phyloP scores from a whole-genome alignment of 164 flowering plant species.

The Chimonanthus salicifolius region DNA sequence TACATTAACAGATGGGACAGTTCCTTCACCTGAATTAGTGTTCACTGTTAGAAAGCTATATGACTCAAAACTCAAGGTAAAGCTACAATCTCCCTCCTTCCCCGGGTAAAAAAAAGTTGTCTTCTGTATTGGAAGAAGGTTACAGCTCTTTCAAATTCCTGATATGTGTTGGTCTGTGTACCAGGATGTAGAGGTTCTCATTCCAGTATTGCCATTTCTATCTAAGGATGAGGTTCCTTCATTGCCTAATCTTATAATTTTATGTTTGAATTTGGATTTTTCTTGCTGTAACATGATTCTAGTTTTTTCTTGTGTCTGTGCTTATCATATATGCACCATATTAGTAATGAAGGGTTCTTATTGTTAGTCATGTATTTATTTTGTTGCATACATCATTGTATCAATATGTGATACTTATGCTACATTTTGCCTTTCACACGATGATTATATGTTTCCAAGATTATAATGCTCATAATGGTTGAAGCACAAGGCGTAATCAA shows the following conservation, averaged over 20 bases:
- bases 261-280: background rate
- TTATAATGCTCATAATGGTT: background rate
- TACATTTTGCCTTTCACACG: background rate
- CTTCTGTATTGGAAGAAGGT: background rate
- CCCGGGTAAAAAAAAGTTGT: background rate
- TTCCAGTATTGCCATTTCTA: slow-evolving; percentile 66
- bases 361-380: too few relatives aligned
- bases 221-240: slow-evolving; percentile 76
- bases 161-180: slow-evolving; percentile 15
- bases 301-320: background rate
- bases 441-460: background rate
- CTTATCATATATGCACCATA: background rate
- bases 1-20: slow-evolving; percentile 70
- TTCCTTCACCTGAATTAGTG: slow-evolving; percentile 69
- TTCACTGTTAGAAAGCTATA: slow-evolving; percentile 57
- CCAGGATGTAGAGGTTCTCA: slow-evolving; percentile 82
- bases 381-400: too few relatives aligned
- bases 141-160: background rate
- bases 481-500: too few relatives aligned
- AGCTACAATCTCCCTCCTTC: background rate
- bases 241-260: background rate
- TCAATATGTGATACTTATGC: too few relatives aligned
- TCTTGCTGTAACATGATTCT: background rate
- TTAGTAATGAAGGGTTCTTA: too few relatives aligned
- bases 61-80: slow-evolving; percentile 74